Conservation (phyloP, 352 stramenopile species). For the Pilasporangium apinafurcum region DNA sequence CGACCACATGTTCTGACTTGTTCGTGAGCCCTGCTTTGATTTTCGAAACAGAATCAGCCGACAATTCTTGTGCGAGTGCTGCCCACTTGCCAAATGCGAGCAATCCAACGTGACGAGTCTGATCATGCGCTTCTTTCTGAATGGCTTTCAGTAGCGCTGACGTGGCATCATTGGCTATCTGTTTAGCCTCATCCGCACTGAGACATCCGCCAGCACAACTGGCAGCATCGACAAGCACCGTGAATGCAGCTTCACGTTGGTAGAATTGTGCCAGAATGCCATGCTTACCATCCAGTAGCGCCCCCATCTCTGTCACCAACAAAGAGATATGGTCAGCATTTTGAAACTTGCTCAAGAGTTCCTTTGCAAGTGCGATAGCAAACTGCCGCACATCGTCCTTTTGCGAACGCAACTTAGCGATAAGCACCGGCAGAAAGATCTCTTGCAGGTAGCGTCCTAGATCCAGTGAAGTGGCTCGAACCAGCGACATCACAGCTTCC, state of each 20-base stretch:
- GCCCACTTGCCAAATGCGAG: slow-evolving; percentile 75
- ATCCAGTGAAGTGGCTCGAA: slow-evolving; percentile 48
- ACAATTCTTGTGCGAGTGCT: slow-evolving; percentile 42
- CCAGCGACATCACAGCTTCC: slow-evolving; percentile 43
- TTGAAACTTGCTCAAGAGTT: slow-evolving; percentile 42
- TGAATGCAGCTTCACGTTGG: slow-evolving; percentile 67
- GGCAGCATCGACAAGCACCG: slow-evolving; percentile 53
- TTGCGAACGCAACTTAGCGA: slow-evolving; percentile 71
- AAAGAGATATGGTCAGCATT: slow-evolving; percentile 42
- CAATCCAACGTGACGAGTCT: slow-evolving; percentile 65
- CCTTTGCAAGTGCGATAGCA: slow-evolving; percentile 38
- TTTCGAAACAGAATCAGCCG: slow-evolving; percentile 22
- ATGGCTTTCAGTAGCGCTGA: slow-evolving; percentile 61
- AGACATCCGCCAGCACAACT: slow-evolving; percentile 16
- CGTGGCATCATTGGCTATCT: slow-evolving; percentile 38
- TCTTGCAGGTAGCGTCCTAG: slow-evolving; percentile 54
- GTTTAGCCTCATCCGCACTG: slow-evolving; percentile 21
- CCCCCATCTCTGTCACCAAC: slow-evolving; percentile 47
- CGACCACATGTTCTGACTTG: slow-evolving; percentile 67
- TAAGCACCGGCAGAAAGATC: slow-evolving; percentile 64
- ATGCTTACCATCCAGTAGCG: slow-evolving; percentile 73
- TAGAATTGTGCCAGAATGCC: slow-evolving; percentile 87
- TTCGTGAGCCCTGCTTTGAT: slow-evolving; percentile 56
- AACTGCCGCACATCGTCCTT: slow-evolving; percentile 71
- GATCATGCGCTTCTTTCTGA: slow-evolving; percentile 80